phyloP scores from a whole-genome alignment of 768 basidiomycete species.

The Rickenella mellea region DNA sequence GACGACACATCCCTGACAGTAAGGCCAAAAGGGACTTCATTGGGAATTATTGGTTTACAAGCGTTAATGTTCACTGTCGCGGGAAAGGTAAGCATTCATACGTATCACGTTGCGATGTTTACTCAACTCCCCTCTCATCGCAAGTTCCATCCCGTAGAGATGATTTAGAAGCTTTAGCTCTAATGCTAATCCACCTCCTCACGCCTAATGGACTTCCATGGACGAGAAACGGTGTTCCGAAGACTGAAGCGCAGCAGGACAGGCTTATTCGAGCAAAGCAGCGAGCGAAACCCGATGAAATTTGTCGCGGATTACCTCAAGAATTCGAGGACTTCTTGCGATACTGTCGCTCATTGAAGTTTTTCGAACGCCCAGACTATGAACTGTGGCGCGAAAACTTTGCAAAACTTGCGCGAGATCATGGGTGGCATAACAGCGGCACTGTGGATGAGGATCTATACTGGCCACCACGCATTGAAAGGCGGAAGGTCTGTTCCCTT shows the following conservation, averaged over 20 bases:
- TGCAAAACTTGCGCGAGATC: conserved; percentile 45
- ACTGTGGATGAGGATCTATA: conserved; percentile 44
- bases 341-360: conserved; percentile 61
- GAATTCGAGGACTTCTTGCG: conserved; percentile 72
- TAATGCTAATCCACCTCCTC: conserved; percentile 75
- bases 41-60: conserved; percentile 80
- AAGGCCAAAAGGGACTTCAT: conserved; percentile 63
- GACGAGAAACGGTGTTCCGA: conserved; percentile 77
- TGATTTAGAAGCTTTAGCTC: conserved; percentile 66
- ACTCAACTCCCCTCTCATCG: not conserved
- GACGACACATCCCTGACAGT: conserved; percentile 64
- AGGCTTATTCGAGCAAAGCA: conserved; percentile 58
- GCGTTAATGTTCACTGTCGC: conserved; percentile 68
- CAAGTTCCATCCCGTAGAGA: conserved; percentile 72
- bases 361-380: conserved; percentile 64
- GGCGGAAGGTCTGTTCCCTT: conserved; percentile 17
- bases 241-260: conserved; percentile 53
- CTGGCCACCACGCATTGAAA: conserved; percentile 58
- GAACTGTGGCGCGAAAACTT: conserved; percentile 57
- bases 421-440: conserved; percentile 35
- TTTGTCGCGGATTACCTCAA: conserved; percentile 58
- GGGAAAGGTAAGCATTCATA: conserved; percentile 45
- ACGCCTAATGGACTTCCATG: conserved; percentile 68
- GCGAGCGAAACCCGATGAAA: conserved; percentile 47
- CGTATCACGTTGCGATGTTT: conserved; percentile 13